Conservation (phyloP, 2,329 filamentous ascomycete species). For the Beauveria sp. region DNA sequence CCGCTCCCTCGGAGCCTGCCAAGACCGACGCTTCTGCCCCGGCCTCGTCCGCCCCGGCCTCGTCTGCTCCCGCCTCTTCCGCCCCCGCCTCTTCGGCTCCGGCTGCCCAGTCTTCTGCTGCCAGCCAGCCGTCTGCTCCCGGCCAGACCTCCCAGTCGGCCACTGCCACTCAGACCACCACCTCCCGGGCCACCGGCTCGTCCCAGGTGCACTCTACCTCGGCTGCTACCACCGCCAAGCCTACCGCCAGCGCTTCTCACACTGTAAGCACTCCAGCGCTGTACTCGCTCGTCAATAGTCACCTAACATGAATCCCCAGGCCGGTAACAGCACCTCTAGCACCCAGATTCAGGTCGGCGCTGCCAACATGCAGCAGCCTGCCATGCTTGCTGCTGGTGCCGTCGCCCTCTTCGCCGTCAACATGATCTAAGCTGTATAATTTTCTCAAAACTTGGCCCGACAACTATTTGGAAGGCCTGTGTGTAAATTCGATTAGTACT, state of each 20-base stretch:
- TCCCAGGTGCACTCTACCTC: conserved; percentile 10
- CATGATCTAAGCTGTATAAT: conserved; percentile 14
- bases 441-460: neutral
- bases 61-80: conserved; percentile 14
- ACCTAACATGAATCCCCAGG: neutral
- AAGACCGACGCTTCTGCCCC: conserved; percentile 15
- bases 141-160: neutral
- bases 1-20: neutral
- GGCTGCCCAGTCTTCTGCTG: neutral
- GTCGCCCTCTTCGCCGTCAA: conserved; percentile 10
- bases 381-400: conserved; percentile 2
- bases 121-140: neutral
- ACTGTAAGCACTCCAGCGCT: conserved; percentile 2
- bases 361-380: conserved; percentile 7
- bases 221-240: neutral
- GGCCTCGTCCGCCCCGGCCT: neutral
- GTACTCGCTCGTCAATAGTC: neutral
- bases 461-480: neutral
- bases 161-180: neutral
- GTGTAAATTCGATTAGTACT: conserved; percentile 7
- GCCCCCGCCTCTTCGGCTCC: neutral
- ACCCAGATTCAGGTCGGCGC: conserved; percentile 5
- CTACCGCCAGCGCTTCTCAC: neutral
- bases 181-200: neutral
- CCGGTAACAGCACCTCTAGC: neutral